phyloP scores from a whole-genome alignment of 805 yeast genomes.

The Schizosaccharomyces octosporus region DNA sequence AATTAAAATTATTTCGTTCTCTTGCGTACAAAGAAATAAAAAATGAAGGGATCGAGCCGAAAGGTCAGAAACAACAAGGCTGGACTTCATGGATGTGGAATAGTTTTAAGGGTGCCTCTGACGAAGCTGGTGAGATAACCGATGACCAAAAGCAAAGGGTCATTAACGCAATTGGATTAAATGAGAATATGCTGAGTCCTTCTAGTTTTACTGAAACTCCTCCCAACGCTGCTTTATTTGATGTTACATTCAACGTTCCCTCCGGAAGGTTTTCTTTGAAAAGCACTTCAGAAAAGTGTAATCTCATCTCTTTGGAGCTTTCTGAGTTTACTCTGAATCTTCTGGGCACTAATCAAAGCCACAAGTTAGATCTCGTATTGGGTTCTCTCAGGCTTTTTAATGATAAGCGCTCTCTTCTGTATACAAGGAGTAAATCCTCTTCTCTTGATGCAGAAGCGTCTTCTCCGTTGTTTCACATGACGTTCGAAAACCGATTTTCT shows the following conservation, averaged over 20 bases:
- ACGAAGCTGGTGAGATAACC: not conserved
- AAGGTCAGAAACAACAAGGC: conserved; percentile 6
- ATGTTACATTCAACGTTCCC: not conserved
- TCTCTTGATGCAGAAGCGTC: not conserved
- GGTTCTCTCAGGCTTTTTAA: not conserved
- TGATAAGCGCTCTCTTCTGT: not conserved
- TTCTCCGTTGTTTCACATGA: not conserved
- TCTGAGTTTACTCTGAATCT: not conserved
- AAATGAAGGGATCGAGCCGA: conserved; percentile 20
- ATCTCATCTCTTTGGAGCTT: not conserved
- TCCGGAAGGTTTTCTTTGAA: not conserved
- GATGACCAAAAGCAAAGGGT: not conserved
- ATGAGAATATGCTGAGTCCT: not conserved
- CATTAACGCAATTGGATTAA: not conserved
- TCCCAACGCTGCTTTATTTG: not conserved
- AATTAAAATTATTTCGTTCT: conserved; percentile 62
- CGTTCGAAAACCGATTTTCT: not conserved
- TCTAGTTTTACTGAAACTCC: not conserved
- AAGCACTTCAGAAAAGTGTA: not conserved
- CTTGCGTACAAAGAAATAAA: conserved; percentile 44
- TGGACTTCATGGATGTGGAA: conserved; percentile 46
- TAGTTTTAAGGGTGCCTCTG: not conserved
- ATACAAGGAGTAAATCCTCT: not conserved
- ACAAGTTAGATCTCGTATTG: not conserved
- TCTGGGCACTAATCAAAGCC: not conserved